Conservation (phyloP, 2,329 filamentous ascomycete genomes). For the Corinectria fuckeliana region DNA sequence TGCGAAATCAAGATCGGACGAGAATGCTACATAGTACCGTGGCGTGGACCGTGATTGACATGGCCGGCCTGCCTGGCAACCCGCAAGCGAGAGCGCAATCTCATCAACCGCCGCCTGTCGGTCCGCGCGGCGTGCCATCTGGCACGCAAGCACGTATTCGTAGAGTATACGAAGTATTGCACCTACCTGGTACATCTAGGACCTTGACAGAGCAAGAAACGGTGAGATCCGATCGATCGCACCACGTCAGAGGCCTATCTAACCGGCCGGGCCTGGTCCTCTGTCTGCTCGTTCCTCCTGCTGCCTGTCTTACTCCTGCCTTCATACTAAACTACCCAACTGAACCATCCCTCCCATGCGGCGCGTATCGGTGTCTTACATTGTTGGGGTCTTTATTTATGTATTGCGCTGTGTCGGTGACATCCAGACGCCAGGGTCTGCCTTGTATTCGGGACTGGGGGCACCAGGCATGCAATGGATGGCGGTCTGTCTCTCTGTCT, state of each 20-base stretch:
- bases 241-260: constrained; percentile 5
- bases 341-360: too few species aligned
- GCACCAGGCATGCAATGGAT: too few species aligned
- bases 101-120: neutral
- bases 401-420: neutral
- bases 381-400: too few species aligned
- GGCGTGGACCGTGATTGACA: neutral
- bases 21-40: constrained; percentile 15
- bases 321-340: too few species aligned
- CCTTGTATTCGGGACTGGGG: too few species aligned
- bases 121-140: constrained; percentile 3
- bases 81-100: constrained; percentile 8
- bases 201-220: neutral
- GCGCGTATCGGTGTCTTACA: neutral
- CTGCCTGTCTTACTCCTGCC: neutral
- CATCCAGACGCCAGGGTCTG: neutral
- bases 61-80: neutral
- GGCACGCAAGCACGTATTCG: too few species aligned
- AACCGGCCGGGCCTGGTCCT: neutral
- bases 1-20: constrained; percentile 9
- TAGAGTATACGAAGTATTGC: too few species aligned
- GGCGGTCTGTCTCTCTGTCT: constrained; percentile 10
- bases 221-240: constrained; percentile 17
- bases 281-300: neutral
- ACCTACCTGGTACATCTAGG: too few species aligned